Base-by-base conservation (phyloP, 108 stramenopile species). In the Skeletonema grethae region DNA sequence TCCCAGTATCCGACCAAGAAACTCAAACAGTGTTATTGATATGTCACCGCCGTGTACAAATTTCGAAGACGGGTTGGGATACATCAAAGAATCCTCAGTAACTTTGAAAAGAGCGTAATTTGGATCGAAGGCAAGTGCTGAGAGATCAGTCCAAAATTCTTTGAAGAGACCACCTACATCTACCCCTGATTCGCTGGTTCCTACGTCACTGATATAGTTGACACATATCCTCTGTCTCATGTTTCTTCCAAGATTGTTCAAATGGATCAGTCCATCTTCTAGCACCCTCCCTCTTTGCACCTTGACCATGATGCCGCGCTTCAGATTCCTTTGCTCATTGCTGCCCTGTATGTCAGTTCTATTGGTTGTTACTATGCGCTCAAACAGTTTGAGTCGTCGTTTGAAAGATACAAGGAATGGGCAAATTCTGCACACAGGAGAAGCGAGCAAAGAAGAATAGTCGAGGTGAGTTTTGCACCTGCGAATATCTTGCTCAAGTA, bases 81-180 rank as follows among this genome's bases (percentile, higher is more conserved):
- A 99, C 87, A 99, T 83, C 46, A 87, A 59, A 20, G 65, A 65
- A 72, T 93, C 90, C 55, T 95, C 87, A 30, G 96, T 98, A n/a
- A 84, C 79, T 11, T 75, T 70, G 73, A 99, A 99, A 16, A 99
- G 77, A 30, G 96, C 97, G 65, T 90, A 97, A 69, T 86, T 86
- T 20, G 89, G 89, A 76, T 97, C 86, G 75, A 99, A 99, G 18
- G 95, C 96, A 55, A 91, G 77, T 9, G 76, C 87, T 32, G 86
- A 84, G 9, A 98, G 74, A 61, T 97, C 96, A 20, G 91, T 88
- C 91, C 91, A 97, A 68, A 98, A 97, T 61, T 99, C 99, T 85
- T 99, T 99, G 80, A 98, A 98, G 10, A 99, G 85, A 5, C 99
- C 99, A 18, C 99, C 99, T 38, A 96, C 96, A 82, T 99, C 99